Evolutionary conservation across 2,329 filamentous ascomycete species (phyloP), one percentile per base, ranked within the genome.

Genomic region (Monosporascus sp.): DNA sequence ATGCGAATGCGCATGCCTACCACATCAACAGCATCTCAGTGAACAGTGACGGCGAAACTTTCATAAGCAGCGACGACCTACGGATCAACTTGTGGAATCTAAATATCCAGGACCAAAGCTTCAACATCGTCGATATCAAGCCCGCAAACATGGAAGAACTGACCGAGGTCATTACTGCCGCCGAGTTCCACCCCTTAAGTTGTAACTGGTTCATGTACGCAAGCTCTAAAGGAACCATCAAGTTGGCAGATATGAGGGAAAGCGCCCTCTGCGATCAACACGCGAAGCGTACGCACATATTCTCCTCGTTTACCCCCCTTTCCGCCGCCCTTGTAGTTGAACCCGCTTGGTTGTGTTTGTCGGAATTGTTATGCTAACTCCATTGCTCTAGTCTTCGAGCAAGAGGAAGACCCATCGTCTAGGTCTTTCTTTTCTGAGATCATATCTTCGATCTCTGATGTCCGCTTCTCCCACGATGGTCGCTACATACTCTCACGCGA

Each of bases 141-240:
- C 94, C 94, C 8, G 94, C 94, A 41, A 99, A 99, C 72, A 99
- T 99, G 94, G 94, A 99, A 74, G 94, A 99, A 77, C 80, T 99
- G 60, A 99, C 94, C 1, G 94, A 99, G 73, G 94, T 99, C 63
- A 97, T 99, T 68, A 99, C 94, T 14, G 94, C 94, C 43, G 94
- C 94, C 51, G 94, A 99, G 69, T 99, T 99, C 67, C 94, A 99
- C 69, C 94, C 94, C 6, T 79, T 87, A 66, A 96, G 92, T 78
- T 99, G 94, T 81, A 97, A 99, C 74, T 96, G 90, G 91, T 97
- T 99, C 77, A 99, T 99, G 93, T 99, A 97, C 71, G 94, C 94
- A 63, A 97, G 93, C 73, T 97, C 92, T 55, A 99, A 99, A 74
- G 94, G 94, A 56, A 97, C 94, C 37, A 97, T 99, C 76, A 99